Conservation (phyloP, 352 stramenopile genomes). For the Phytopythium ostracodes region DNA sequence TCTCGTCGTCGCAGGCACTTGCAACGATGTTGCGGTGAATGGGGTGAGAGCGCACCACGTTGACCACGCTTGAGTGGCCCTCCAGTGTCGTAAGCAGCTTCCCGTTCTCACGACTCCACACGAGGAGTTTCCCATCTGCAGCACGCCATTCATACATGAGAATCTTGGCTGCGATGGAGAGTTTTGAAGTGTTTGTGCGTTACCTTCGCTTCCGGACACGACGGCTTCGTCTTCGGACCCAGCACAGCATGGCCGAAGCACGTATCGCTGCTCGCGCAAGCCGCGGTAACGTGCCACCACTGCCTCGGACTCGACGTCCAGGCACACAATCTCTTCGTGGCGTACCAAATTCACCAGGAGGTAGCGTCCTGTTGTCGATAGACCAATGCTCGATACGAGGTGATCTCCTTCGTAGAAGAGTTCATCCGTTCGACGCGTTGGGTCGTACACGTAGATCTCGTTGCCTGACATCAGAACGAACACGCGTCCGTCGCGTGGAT, state of each 20-base stretch:
- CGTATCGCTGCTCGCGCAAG: slow-evolving; percentile 56
- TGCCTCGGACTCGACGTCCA: slow-evolving; percentile 38
- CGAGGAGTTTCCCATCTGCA: slow-evolving; percentile 50
- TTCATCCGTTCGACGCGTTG: slow-evolving; percentile 51
- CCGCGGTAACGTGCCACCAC: slow-evolving; percentile 49
- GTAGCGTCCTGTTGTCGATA: slow-evolving; percentile 40
- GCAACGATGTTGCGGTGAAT: slow-evolving; percentile 44
- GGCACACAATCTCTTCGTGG: slow-evolving; percentile 48
- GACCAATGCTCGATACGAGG: slow-evolving; percentile 47
- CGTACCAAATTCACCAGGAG: slow-evolving; percentile 66
- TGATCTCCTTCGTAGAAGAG: slow-evolving; percentile 50
- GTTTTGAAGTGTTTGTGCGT: neutral
- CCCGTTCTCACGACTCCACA: slow-evolving; percentile 60
- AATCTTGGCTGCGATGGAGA: neutral
- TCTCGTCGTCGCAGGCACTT: slow-evolving; percentile 75
- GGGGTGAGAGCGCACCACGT: slow-evolving; percentile 60
- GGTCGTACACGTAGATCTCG: slow-evolving; percentile 63
- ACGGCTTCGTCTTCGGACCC: slow-evolving; percentile 49
- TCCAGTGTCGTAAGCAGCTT: slow-evolving; percentile 31
- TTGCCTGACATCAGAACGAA: slow-evolving; percentile 53
- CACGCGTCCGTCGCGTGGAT: slow-evolving; percentile 43
- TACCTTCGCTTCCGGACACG: slow-evolving; percentile 71
- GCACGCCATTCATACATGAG: neutral
- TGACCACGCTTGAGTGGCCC: slow-evolving; percentile 66
- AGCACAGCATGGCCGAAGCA: slow-evolving; percentile 60